Conservation (phyloP, 495 filamentous ascomycete genomes). For the Saxispiralis lemnorum region DNA sequence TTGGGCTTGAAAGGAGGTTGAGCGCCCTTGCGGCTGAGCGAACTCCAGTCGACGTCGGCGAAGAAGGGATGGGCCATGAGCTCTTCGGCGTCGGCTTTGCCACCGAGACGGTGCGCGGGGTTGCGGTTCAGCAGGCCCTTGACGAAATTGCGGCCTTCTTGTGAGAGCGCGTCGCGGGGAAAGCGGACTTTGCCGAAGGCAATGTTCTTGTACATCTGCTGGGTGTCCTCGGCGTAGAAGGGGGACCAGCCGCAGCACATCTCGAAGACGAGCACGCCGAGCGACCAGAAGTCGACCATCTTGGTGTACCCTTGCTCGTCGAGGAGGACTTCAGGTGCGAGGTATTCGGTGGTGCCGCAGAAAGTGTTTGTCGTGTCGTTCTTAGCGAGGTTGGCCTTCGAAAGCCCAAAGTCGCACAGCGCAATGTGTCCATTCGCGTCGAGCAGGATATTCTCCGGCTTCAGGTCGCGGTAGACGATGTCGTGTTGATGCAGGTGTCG, state of each 20-base stretch:
- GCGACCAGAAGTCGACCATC: slow-evolving; percentile 99
- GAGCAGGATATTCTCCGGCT: slow-evolving; percentile 70
- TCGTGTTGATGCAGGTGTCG: slow-evolving; percentile 91
- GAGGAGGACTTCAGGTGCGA: slow-evolving; percentile 85
- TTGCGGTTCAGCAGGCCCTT: slow-evolving; percentile 95
- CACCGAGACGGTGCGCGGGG: slow-evolving; percentile 84
- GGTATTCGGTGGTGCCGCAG: slow-evolving; percentile 93
- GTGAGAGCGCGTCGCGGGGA: slow-evolving; percentile 79
- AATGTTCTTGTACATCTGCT: slow-evolving; percentile 99
- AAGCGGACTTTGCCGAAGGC: slow-evolving; percentile 97
- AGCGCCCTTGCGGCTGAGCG: slow-evolving; percentile 69
- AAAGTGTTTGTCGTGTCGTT: slow-evolving; percentile 98
- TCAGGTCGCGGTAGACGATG: slow-evolving; percentile 89
- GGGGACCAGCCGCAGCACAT: slow-evolving; percentile 99
- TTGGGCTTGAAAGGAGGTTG: slow-evolving; percentile 98
- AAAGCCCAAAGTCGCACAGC: slow-evolving; percentile 78
- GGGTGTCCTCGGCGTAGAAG: slow-evolving; percentile 96
- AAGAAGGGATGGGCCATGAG: slow-evolving; percentile 86
- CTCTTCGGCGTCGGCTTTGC: slow-evolving; percentile 80
- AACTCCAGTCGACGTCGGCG: slow-evolving; percentile 78
- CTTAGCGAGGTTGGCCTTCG: slow-evolving; percentile 89
- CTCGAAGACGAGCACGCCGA: slow-evolving; percentile 94
- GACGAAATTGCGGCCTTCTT: slow-evolving; percentile 91
- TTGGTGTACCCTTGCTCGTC: slow-evolving; percentile 98
- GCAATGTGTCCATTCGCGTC: slow-evolving; percentile 77